Evolutionary conservation across 768 basidiomycete species (phyloP).

Genomic region (Lentinula raphanica): DNA sequence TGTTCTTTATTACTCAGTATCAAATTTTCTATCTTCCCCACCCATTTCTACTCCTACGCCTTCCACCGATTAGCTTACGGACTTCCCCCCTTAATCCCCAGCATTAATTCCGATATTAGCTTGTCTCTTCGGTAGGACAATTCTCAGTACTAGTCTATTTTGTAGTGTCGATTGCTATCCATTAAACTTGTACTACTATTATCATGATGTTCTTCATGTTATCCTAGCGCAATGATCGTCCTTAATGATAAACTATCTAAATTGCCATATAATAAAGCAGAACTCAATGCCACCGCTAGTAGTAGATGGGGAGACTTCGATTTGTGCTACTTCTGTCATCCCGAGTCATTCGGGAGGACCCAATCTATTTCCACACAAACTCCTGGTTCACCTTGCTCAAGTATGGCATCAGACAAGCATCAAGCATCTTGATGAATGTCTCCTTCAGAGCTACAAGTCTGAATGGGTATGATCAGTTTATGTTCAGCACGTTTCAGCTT

Average conservation of each 20-base stretch:
- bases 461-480: too few species aligned
- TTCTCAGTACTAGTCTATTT: background rate
- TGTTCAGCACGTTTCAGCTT: background rate
- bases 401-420: background rate
- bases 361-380: background rate
- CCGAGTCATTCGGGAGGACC: background rate
- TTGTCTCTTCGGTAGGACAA: slow-evolving; percentile 2
- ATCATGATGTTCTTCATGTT: background rate
- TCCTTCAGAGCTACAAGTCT: too few species aligned
- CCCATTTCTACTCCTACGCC: background rate
- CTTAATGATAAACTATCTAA: background rate
- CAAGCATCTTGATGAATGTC: background rate
- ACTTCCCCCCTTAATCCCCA: background rate
- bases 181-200: background rate
- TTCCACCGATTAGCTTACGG: slow-evolving; percentile 4
- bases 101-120: background rate
- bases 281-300: background rate
- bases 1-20: slow-evolving; percentile 5
- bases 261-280: too few species aligned
- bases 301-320: background rate
- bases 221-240: background rate
- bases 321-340: background rate
- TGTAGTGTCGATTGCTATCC: background rate
- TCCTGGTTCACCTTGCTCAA: background rate
- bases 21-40: background rate